Evolutionary conservation across 148 eudicot species (phyloP).

Genomic region (Spergularia marina): DNA sequence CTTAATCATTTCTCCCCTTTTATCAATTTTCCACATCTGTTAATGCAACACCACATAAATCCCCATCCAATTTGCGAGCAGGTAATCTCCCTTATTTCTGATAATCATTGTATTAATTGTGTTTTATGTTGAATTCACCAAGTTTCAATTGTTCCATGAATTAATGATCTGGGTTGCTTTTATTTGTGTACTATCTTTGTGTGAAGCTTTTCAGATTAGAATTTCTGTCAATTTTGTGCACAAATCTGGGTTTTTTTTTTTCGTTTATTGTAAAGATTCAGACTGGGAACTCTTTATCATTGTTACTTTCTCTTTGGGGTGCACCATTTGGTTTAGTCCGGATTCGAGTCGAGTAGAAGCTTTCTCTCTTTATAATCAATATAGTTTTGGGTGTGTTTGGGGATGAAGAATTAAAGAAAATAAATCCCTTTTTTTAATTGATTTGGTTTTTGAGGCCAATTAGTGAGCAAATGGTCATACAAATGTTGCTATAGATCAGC

Average conservation of each 20-base stretch:
- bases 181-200: not conserved
- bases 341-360: too few relatives aligned
- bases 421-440: not conserved
- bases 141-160: not conserved
- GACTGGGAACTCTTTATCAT: not conserved
- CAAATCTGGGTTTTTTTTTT: not conserved
- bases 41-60: too few relatives aligned
- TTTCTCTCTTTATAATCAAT: too few relatives aligned
- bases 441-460: not conserved
- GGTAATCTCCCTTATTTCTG: constrained; percentile 1
- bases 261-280: not conserved
- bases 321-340: too few relatives aligned
- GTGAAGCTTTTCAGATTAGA: not conserved
- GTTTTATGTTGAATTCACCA: not conserved
- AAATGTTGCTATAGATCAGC: not conserved
- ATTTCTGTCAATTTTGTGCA: not conserved
- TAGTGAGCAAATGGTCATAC: constrained; percentile 2
- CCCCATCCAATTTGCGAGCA: not conserved
- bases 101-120: not conserved
- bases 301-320: too few relatives aligned
- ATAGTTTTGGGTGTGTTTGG: not conserved
- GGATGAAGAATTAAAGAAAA: not conserved
- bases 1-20: too few relatives aligned
- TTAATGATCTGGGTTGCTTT: constrained; percentile 2
- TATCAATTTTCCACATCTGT: not conserved